Evolutionary conservation across 2,329 filamentous ascomycete species (phyloP), one percentile per base, ranked within the genome.

Genomic region (Pestalotiopsis sp.): DNA sequence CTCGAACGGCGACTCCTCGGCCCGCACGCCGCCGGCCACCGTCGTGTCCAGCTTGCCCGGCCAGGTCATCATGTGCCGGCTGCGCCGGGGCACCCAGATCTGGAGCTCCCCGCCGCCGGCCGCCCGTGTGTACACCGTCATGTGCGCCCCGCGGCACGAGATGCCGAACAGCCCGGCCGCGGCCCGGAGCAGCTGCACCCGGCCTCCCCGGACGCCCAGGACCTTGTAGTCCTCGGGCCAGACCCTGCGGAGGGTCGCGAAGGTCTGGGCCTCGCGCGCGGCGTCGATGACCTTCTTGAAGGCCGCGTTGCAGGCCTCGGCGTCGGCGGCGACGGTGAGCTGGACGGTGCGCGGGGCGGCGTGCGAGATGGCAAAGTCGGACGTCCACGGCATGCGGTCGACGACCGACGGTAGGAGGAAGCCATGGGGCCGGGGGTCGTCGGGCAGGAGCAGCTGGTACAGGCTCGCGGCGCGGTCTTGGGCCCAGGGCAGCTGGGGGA

Each of bases 1-100:
- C 74, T 91, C 89, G 63, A 90, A 89, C 0, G 90, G 88, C 14
- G 77, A 82, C 75, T 92, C 89, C 1, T 87, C 88, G 0, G 89
- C 86, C 45, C 86, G 83, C 68, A 93, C 88, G 0, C 92, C 92
- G 1, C 92, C 92, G 0, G 91, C 92, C 6, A 93, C 92, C 2
- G 90, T 91, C 72, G 92, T 93, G 76, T 95, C 92, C 70, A 94
- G 82, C 84, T 91, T 89, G 1, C 89, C 86, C 0, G 89, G 88
- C 74, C 92, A 94, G 0, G 92, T 93, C 74, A 89, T 85, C 76
- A 93, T 91, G 13, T 82, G 87, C 58, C 80, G 81, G 23, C 89
- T 86, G 4, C 92, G 84, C 36, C 89, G 82, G 2, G 92, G 90
- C 0, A 92, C 84, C 92, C 92, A 94, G 31, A 94, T 84, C 75